phyloP scores from a whole-genome alignment of 352 stramenopile species.

The Phytophthora macrochlamydospora region DNA sequence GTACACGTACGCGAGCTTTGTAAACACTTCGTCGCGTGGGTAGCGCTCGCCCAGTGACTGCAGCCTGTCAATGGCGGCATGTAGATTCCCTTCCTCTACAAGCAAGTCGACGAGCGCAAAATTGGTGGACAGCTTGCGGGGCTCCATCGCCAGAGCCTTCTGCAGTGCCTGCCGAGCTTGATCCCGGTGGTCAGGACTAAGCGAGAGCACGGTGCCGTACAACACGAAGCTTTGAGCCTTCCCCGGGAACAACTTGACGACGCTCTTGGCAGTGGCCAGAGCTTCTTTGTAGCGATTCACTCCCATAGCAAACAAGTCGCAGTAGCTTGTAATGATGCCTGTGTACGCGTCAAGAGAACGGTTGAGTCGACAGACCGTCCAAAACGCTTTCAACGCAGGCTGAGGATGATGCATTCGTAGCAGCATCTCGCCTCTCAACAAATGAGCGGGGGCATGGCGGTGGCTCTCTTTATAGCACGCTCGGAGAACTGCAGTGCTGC shows the following conservation, averaged over 20 bases:
- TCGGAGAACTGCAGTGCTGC: conserved; percentile 77
- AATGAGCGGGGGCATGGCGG: conserved; percentile 54
- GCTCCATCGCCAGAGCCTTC: conserved; percentile 65
- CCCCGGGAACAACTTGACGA: conserved; percentile 73
- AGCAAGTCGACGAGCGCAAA: conserved; percentile 78
- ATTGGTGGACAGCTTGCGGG: conserved; percentile 58
- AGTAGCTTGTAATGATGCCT: conserved; percentile 79
- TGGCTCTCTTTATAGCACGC: conserved; percentile 52
- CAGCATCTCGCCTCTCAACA: conserved; percentile 64
- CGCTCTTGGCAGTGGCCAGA: conserved; percentile 63
- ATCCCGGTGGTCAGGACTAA: conserved; percentile 62
- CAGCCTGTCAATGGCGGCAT: conserved; percentile 65
- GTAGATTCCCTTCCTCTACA: conserved; percentile 58
- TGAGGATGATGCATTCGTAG: conserved; percentile 69
- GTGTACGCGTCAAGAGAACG: conserved; percentile 72
- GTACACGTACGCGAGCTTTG: conserved; percentile 77
- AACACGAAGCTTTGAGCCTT: conserved; percentile 74
- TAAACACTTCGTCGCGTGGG: conserved; percentile 69
- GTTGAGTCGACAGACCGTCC: conserved; percentile 61
- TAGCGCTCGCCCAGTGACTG: conserved; percentile 48
- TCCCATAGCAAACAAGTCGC: conserved; percentile 62
- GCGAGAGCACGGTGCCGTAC: conserved; percentile 76
- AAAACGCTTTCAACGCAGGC: conserved; percentile 68
- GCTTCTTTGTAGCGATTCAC: conserved; percentile 81
- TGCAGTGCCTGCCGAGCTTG: conserved; percentile 66